Evolutionary conservation across 257 asterid genomes (phyloP), one percentile per base, ranked within the genome.

Genomic region (Solanum etuberosum): DNA sequence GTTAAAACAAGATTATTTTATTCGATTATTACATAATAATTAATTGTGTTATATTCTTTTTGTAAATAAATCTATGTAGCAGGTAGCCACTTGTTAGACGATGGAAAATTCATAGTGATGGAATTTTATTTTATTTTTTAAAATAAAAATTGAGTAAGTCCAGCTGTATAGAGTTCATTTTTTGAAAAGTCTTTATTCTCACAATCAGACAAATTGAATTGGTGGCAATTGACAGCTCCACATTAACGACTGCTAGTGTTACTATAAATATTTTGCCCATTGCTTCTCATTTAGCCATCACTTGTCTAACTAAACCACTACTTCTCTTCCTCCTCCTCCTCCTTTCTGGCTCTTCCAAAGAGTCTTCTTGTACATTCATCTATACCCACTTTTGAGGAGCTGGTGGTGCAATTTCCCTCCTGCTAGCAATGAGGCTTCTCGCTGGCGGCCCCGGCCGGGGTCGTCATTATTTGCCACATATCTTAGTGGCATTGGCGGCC

Each of bases 401-500:
- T 74, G 86, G 92, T 87, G 92, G 42, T 31, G 42, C 42, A 46
- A 11, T 38, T 89, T 86, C 42, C 87, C 85, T 72, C 87, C 85
- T 72, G 90, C 82, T 21, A 88, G 88, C 1, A 77, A 94, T 94
- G 98, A 88, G 84, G 86, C 86, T 32, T 27, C 86, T 9, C 89
- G 84, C 88, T 83, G 88, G 93, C 92, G 90, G 86, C 88, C 92
- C 93, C 85, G 46, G 32, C 1, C 31, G 70, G 90, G 93, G 94
- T 81, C 88, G 91, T 32, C 80, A 87, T 85, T 23, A 87, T 86
- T 23, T 90, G 93, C 92, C 92, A 34, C 91, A 86, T 9, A 25
- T 92, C 7, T 15, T 92, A 14, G 90, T 88, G 94, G 94, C 93
- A 84, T 88, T 94, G 86, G 92, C 92, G 85, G 93, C 94, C 80